Percentiles rank a stretch among this genome's conserved stretches.
Conservation (phyloP, 2,329 filamentous ascomycete species). For the Aureobasidium sp. region DNA sequence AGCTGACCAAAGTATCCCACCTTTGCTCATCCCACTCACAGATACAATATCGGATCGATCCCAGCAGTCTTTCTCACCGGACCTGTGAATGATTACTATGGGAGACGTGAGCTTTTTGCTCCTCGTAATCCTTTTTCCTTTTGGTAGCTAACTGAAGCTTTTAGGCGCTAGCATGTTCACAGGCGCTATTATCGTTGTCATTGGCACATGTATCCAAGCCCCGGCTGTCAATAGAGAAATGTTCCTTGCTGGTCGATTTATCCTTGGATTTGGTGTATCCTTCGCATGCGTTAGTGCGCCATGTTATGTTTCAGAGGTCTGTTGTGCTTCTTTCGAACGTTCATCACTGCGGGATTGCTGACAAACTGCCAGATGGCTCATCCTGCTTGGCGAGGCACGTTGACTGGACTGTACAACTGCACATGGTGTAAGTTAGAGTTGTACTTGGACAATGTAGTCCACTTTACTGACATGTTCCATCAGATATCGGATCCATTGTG, state of each 20-base stretch:
- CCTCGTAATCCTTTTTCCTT: too few relatives aligned
- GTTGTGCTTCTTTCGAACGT: not conserved
- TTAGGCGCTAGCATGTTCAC: conserved; percentile 32
- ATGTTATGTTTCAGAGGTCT: conserved; percentile 45
- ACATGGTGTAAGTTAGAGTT: conserved; percentile 17
- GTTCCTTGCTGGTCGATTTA: conserved; percentile 55
- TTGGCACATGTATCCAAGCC: conserved; percentile 43
- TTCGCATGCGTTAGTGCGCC: conserved; percentile 54
- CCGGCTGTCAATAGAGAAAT: conserved; percentile 39
- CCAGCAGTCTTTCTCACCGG: conserved; percentile 31
- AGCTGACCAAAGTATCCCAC: conserved; percentile 28
- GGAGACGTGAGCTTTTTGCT: conserved; percentile 20
- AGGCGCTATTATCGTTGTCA: conserved; percentile 57
- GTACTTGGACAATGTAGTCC: not conserved
- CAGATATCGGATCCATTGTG: conserved; percentile 41
- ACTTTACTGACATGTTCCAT: not conserved
- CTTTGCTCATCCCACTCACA: conserved; percentile 20
- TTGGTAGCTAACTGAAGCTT: too few relatives aligned
- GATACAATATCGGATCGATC: conserved; percentile 33
- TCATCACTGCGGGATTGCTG: not conserved
- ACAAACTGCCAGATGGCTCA: conserved; percentile 44
- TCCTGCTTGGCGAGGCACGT: conserved; percentile 51
- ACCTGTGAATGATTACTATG: conserved; percentile 15
- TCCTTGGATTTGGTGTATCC: conserved; percentile 55
- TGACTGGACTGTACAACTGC: conserved; percentile 46